Evolutionary conservation across 257 asterid species (phyloP).

Genomic region (Coffea eugenioides): DNA sequence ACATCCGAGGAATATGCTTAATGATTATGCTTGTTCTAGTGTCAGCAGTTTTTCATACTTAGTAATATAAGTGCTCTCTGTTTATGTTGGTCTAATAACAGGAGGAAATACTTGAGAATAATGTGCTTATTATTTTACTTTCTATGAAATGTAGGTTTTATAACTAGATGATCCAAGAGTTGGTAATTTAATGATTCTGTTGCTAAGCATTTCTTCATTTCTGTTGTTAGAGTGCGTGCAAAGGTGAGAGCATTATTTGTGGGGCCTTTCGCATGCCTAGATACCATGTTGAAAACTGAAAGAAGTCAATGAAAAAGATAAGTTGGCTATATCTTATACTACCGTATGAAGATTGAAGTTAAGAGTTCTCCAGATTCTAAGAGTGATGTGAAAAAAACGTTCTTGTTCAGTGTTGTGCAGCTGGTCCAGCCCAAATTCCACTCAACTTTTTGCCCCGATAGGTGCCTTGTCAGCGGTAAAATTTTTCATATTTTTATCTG

Average conservation of each 20-base stretch:
- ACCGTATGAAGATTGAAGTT: background rate
- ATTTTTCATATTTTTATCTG: background rate
- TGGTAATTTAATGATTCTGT: background rate
- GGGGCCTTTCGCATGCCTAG: background rate
- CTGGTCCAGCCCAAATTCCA: background rate
- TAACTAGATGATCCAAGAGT: background rate
- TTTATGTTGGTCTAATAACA: background rate
- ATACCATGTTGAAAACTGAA: background rate
- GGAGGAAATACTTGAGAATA: background rate
- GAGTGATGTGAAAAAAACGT: background rate
- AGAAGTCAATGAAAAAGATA: background rate
- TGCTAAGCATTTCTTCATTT: background rate
- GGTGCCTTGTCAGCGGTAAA: background rate
- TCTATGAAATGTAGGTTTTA: background rate
- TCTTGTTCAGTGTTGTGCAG: background rate
- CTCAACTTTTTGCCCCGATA: background rate
- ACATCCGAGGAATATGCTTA: too few relatives aligned
- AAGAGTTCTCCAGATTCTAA: background rate
- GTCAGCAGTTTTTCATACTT: too few relatives aligned
- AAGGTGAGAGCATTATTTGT: background rate
- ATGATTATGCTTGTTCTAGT: too few relatives aligned
- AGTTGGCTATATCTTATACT: background rate
- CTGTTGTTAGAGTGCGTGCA: background rate
- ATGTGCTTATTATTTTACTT: background rate
- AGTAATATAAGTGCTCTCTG: background rate